phyloP scores from a whole-genome alignment of 2,329 filamentous ascomycete genomes.

The Fusarium sp. region DNA sequence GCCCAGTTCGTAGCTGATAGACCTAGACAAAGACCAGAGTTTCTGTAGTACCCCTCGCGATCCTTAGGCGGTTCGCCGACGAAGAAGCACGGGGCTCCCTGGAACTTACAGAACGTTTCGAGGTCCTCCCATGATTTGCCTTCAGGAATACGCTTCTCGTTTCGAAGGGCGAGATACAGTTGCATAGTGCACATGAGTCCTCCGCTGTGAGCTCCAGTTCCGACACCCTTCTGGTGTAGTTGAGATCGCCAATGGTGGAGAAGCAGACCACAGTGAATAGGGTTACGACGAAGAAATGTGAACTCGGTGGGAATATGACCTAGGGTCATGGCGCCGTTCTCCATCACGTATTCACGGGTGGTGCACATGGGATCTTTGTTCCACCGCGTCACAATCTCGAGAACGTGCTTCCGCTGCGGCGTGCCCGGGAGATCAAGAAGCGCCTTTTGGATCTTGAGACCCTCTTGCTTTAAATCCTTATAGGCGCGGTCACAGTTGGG shows the following conservation, averaged over 20 bases:
- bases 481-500: not conserved
- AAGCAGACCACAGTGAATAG: conserved; percentile 39
- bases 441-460: conserved; percentile 31
- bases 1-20: conserved; percentile 39
- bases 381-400: conserved; percentile 26
- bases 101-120: conserved; percentile 22
- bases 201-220: conserved; percentile 25
- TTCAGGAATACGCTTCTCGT: conserved; percentile 26
- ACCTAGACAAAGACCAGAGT: conserved; percentile 39
- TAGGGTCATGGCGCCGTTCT: not conserved
- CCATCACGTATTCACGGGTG: not conserved
- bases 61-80: conserved; percentile 32
- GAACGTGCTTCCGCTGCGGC: not conserved
- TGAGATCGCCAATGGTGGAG: conserved; percentile 36
- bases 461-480: conserved; percentile 22
- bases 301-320: not conserved
- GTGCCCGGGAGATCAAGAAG: conserved; percentile 22
- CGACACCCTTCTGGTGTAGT: conserved; percentile 26
- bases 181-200: conserved; percentile 36
- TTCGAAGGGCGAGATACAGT: conserved; percentile 43
- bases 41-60: conserved; percentile 42
- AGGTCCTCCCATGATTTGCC: conserved; percentile 34
- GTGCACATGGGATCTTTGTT: conserved; percentile 28
- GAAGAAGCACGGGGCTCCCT: conserved; percentile 41
- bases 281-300: conserved; percentile 41